Base-by-base conservation (phyloP, 225 moss, liverwort and hornwort genomes). In the Marchantia polymorpha region DNA sequence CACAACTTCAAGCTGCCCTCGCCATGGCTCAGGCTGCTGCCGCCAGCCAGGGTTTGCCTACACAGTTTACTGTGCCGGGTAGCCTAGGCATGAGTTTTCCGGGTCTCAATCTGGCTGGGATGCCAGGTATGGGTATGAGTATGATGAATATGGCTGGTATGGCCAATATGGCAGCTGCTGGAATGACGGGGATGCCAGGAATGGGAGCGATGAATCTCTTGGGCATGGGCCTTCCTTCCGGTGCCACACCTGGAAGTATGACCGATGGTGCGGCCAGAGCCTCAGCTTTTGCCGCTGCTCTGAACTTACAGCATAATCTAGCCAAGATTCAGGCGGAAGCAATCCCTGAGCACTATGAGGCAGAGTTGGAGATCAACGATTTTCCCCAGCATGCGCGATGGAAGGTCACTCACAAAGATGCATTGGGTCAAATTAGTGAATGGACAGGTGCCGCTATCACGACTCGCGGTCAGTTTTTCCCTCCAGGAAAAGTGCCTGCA, bases 381-480 rank as follows among this genome's bases (percentile, higher is more conserved):
- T 99, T 99, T 31, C 97, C 97, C 46, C 97, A 99, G 81, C 97
- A 99, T 80, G 97, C 97, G 0, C 94, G 97, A 65, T 99, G 97
- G 97, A 99, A 99, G 82, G 97, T 99, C 49, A 99, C 97, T 29
- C 97, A 99, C 56, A 99, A 95, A 81, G 97, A 99, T 82, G 97
- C 97, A 26, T 81, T 99, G 69, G 97, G 97, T 52, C 97, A 99
- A 90, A 99, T 99, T 22, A 99, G 97, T 90, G 97, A 99, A 84
- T 99, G 97, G 97, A 99, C 97, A 25, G 97, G 97, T 51, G 97
- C 97, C 31, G 97, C 97, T 47, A 99, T 99, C 52, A 99, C 97
- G 5, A 99, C 97, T 7, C 89, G 97, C 53, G 97, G 97, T 77
- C 97, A 99, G 82, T 99, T 89, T 80, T 99, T 99, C 82, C 90